A percentile compares a stretch with the other conserved stretches of the same genome.
These are phyloP conservation scores for Phaeodactylum tricornutum DNA, from an alignment of 108 stramenopile genomes.

Conservation along the genomic window DNA sequence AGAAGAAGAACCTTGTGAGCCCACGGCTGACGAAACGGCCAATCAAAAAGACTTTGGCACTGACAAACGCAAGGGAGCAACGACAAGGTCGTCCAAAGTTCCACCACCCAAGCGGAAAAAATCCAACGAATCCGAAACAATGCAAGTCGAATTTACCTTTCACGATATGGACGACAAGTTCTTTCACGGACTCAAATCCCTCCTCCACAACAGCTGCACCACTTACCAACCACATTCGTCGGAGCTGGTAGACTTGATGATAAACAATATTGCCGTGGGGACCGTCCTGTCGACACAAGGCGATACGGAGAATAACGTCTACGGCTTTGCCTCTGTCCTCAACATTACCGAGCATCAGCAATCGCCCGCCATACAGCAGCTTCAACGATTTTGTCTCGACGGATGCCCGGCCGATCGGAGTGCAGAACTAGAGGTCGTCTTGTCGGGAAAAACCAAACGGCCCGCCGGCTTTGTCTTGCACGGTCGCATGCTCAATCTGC, in stretches of 20 bases:
- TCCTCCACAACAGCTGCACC: slow-evolving; percentile 31
- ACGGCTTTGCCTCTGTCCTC: slow-evolving; percentile 70
- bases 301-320: slow-evolving; percentile 55
- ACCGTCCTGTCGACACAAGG: slow-evolving; percentile 57
- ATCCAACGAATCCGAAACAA: slow-evolving; percentile 36
- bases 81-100: too few relatives aligned
- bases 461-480: slow-evolving; percentile 81
- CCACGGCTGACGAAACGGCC: too few relatives aligned
- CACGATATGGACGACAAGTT: slow-evolving; percentile 74
- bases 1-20: too few relatives aligned
- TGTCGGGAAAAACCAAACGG: slow-evolving; percentile 68
- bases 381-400: slow-evolving; percentile 47
- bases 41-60: too few relatives aligned
- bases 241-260: slow-evolving; percentile 54
- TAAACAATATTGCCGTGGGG: slow-evolving; percentile 61
- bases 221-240: slow-evolving; percentile 57
- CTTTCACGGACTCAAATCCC: slow-evolving; percentile 70
- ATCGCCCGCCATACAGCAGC: slow-evolving; percentile 30
- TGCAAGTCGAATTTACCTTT: slow-evolving; percentile 73
- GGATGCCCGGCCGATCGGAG: slow-evolving; percentile 59
- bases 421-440: slow-evolving; percentile 50
- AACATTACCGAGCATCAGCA: slow-evolving; percentile 62
- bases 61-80: too few relatives aligned
- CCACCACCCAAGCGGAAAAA: slow-evolving; percentile 18
- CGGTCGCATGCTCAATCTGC: slow-evolving; percentile 75